These are phyloP conservation scores for Entomortierella chlamydospora DNA, from an alignment of 192 early-diverging fungal genomes.

Conservation along the genomic window DNA sequence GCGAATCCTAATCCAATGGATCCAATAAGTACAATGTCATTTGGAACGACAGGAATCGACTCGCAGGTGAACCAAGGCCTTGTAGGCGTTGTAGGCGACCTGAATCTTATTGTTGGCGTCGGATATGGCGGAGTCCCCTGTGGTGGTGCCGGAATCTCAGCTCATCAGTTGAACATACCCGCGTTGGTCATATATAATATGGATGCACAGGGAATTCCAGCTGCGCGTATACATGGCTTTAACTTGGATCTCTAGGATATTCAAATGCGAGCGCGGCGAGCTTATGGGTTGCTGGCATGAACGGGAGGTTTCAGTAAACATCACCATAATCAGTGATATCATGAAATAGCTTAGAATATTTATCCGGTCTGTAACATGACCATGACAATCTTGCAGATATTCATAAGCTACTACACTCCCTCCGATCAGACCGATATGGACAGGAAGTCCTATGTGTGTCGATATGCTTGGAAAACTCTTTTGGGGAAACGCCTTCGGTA, in stretches of 20 bases:
- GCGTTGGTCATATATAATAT: neutral
- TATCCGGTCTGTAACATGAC: no score
- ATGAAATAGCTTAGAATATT: neutral
- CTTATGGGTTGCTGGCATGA: neutral
- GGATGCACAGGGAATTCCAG: no score
- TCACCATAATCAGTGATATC: neutral
- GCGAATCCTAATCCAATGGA: constrained; percentile 1
- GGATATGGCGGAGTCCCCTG: constrained; percentile 1
- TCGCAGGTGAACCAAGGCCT: neutral
- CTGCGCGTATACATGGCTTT: no score
- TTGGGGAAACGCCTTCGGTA: no score
- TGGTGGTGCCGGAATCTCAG: neutral
- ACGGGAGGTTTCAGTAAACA: no score
- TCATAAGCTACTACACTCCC: no score
- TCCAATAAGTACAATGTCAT: neutral
- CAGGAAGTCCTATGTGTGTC: no score
- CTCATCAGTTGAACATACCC: neutral
- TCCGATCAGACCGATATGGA: no score
- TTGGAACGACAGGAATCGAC: neutral
- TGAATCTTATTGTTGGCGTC: neutral
- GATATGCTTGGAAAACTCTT: no score
- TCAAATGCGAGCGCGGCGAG: neutral
- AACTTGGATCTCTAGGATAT: neutral
- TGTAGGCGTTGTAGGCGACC: neutral
- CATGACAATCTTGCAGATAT: no score